A percentile compares a stretch with the other conserved stretches of the same genome.
These are phyloP conservation scores for Dissoconium aciculare DNA, from an alignment of 2,329 filamentous ascomycete species.

Conservation along the genomic window DNA sequence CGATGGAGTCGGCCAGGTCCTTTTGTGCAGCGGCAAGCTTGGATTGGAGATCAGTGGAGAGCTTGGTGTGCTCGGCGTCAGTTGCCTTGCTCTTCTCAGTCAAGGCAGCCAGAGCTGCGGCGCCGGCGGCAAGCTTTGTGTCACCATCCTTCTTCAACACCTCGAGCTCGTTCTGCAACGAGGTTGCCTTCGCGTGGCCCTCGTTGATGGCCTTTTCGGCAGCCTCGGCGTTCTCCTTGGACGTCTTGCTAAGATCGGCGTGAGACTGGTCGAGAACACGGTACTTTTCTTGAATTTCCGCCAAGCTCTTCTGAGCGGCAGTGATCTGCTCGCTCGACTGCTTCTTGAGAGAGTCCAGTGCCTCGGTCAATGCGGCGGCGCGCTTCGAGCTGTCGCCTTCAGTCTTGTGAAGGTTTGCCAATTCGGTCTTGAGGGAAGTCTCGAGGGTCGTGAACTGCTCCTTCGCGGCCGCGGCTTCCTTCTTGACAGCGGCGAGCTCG, in stretches of 20 bases:
- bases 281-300: background rate
- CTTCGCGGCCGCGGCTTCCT: background rate
- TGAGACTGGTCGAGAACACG: background rate
- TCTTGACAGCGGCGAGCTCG: conserved; percentile 1
- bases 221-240: background rate
- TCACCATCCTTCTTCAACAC: background rate
- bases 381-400: background rate
- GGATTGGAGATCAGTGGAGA: background rate
- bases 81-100: background rate
- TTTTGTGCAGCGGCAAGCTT: background rate
- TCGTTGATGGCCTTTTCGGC: background rate
- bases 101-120: background rate
- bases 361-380: background rate
- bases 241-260: background rate
- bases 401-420: background rate
- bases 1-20: background rate
- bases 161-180: background rate
- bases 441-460: background rate
- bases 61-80: conserved; percentile 1
- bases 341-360: background rate
- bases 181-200: background rate
- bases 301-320: conserved; percentile 1
- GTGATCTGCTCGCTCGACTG: background rate
- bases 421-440: background rate
- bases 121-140: background rate